Base-by-base conservation (phyloP, 805 yeast genomes). In the Metschnikowia cubensis region DNA sequence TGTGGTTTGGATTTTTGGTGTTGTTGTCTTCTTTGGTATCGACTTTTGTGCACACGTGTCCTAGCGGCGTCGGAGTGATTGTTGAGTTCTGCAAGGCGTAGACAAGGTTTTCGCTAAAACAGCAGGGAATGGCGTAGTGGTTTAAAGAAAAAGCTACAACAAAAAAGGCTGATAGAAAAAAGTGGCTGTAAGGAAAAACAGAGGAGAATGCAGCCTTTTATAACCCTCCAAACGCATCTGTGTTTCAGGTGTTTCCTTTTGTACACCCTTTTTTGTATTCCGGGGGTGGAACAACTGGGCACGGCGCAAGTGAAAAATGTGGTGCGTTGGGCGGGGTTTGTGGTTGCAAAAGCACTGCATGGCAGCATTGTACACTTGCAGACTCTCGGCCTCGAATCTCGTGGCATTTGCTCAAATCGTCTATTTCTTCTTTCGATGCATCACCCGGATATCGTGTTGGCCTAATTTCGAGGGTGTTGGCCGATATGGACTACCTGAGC, bases 271-370 rank as follows among this genome's bases (percentile, higher is more conserved):
- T 10, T 8, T 39, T 25, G 21, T 39, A 17, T 11, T 25, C 42
- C 36, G 44, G 36, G 35, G 44, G 22, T 32, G 25, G 36, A 32
- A 31, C 6, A 7, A 11, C 2, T 25, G 29, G 22, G 25, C 13
- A 14, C 44, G 35, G 44, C 35, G 44, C 44, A 32, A 41, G 7
- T 13, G 35, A 32, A 41, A 41, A 17, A 7, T 32, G 35, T 25
- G 29, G 36, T 25, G 35, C 32, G 41, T 38, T 14, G 25, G 18
- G 35, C 45, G 45, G 36, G 45, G 45, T 41, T 15, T 25, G 22
- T 41, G 45, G 45, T 41, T 41, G 45, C 45, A 41, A 41, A 41
- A 18, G 45, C 45, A 14, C 45, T 13, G 45, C 35, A 22, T 35
- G 45, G 45, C 25, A 32, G 11, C 21, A 6, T 25, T 15, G 42